These are phyloP conservation scores for Clathrus columnatus DNA, from an alignment of 768 basidiomycete species.

Conservation along the genomic window DNA sequence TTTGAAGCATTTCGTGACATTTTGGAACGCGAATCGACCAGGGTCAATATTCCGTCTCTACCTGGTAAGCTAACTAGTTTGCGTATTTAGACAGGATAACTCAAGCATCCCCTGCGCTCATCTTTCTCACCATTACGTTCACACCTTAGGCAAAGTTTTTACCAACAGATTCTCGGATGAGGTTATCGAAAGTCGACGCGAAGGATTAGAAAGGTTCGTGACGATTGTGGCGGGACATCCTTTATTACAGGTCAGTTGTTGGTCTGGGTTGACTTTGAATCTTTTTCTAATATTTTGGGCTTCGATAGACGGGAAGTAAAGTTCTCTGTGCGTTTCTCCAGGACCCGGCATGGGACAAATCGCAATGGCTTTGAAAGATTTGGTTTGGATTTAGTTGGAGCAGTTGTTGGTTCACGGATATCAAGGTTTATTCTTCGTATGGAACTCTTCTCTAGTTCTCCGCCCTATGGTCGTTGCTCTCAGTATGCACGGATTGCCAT, in stretches of 20 bases:
- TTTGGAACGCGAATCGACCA: conserved; percentile 91
- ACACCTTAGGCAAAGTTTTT: conserved; percentile 77
- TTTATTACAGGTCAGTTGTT: conserved; percentile 68
- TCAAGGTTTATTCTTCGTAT: too few relatives aligned
- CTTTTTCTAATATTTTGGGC: neutral
- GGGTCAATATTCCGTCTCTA: conserved; percentile 95
- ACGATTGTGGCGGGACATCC: conserved; percentile 97
- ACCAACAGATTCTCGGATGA: conserved; percentile 98
- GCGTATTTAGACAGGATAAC: too few relatives aligned
- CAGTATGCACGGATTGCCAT: too few relatives aligned
- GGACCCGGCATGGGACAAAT: conserved; percentile 85
- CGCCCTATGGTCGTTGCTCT: too few relatives aligned
- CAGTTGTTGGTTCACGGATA: too few relatives aligned
- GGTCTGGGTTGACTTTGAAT: conserved; percentile 10
- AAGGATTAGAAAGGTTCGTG: conserved; percentile 91
- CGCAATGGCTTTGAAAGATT: conserved; percentile 56
- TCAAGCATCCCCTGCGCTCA: too few relatives aligned
- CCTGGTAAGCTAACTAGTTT: conserved; percentile 56
- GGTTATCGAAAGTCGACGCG: conserved; percentile 84
- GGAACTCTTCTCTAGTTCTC: too few relatives aligned
- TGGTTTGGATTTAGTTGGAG: too few relatives aligned
- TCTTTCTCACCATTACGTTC: too few relatives aligned
- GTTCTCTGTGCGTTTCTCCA: conserved; percentile 94
- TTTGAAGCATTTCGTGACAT: conserved; percentile 98
- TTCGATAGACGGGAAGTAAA: conserved; percentile 80